Evolutionary conservation across 768 basidiomycete genomes (phyloP), one percentile per base, ranked within the genome.

Genomic region (Mrakia hoshinonis): DNA sequence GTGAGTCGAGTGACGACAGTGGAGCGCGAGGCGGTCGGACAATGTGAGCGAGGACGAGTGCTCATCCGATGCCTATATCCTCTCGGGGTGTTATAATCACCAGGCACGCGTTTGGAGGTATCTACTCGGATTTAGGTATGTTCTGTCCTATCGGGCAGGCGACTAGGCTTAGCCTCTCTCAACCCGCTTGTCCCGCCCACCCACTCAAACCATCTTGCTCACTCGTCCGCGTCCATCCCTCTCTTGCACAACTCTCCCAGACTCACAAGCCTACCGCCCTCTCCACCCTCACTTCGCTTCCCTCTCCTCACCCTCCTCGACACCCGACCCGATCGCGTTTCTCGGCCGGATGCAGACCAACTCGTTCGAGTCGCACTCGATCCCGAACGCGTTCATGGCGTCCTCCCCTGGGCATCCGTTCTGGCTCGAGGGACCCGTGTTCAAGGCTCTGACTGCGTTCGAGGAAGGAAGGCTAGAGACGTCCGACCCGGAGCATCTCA

Each of bases 41-140:
- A 12, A 12, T 3, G 51, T 3, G 51, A 24, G 51, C 6, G 29
- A 18, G 51, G 20, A 52, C 1, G 5, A 52, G 51, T 9, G 54
- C 11, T n/a, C 26, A 38, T 4, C n/a, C 18, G 9, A 18, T 24
- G 24, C 34, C 26, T 38, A 24, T 11, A 15, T 63, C n/a, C 5
- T 9, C 43, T 20, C 29, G 4, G 12, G 20, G 20, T 39, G 12
- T 18, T 31, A 12, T 11, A 11, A 29, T 54, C 38, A 26, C 24
- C 51, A 68, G 67, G 67, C 67, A 68, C 52, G 67, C 67, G 15
- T 68, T 68, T 31, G 67, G 67, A 39, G 67, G 67, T 7, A 58
- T 68, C 39, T 68, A 68, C 65, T 48, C 54, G 0, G 54, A 55
- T 18, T 31, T 55, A 3, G 64, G 64, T 65, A 47, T 1, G 64